A percentile compares a stretch with the other conserved stretches of the same genome.
phyloP scores from a whole-genome alignment of 2,329 filamentous ascomycete species.

The Parascedosporium putredinis region DNA sequence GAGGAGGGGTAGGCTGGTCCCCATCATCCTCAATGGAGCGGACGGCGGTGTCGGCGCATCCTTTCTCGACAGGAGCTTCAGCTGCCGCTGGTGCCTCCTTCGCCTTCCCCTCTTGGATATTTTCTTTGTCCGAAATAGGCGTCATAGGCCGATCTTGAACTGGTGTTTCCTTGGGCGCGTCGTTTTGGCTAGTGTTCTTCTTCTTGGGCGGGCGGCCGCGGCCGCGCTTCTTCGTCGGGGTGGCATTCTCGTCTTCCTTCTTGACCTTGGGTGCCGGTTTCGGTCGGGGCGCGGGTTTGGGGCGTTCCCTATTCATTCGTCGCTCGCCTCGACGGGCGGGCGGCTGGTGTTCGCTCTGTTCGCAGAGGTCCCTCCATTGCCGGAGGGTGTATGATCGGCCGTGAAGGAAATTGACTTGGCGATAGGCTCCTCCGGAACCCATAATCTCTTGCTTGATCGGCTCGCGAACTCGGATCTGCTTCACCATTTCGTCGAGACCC shows the following conservation, averaged over 20 bases:
- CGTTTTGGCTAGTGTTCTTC: constrained; percentile 27
- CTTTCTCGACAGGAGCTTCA: constrained; percentile 19
- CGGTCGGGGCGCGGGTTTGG: constrained; percentile 30
- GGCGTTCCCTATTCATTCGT: constrained; percentile 49
- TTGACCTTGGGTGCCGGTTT: constrained; percentile 16
- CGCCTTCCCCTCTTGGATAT: constrained; percentile 13
- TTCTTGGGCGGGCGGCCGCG: constrained; percentile 27
- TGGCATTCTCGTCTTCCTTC: neutral
- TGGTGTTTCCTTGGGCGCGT: constrained; percentile 24
- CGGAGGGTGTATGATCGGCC: constrained; percentile 92
- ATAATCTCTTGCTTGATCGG: constrained; percentile 98
- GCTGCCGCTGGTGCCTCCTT: neutral
- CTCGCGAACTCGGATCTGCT: constrained; percentile 86
- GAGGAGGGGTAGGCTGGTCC: constrained; percentile 22
- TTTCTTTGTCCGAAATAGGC: constrained; percentile 41
- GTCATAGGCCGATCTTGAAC: constrained; percentile 45
- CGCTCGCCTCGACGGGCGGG: constrained; percentile 81
- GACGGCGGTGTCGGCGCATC: constrained; percentile 33
- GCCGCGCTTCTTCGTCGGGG: constrained; percentile 25
- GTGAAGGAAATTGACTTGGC: constrained; percentile 94
- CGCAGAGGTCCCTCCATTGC: constrained; percentile 88
- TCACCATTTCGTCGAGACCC: constrained; percentile 72
- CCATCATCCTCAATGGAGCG: constrained; percentile 29
- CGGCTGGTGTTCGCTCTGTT: constrained; percentile 92
- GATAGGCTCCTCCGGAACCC: constrained; percentile 88